Percentiles rank a stretch among this genome's conserved stretches.
phyloP scores from a whole-genome alignment of 2,329 filamentous ascomycete genomes.

The Alternaria hordeiaustralica region DNA sequence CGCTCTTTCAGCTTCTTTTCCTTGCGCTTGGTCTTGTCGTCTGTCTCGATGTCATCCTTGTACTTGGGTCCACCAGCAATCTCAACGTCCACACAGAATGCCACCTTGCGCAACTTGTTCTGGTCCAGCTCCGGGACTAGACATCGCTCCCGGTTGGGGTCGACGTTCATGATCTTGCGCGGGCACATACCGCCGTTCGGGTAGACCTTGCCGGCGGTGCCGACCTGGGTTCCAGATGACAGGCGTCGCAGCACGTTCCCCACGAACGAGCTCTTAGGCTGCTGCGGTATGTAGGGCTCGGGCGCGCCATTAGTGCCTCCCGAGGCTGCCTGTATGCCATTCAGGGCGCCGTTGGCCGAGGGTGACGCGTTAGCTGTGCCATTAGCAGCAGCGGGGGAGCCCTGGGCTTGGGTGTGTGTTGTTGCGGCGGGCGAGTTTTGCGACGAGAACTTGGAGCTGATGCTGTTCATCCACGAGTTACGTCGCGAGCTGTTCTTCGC shows the following conservation, averaged over 20 bases:
- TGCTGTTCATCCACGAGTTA: conserved; percentile 90
- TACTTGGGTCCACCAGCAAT: conserved; percentile 89
- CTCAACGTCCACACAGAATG: conserved; percentile 97
- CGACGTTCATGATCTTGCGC: conserved; percentile 82
- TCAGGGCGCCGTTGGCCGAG: conserved; percentile 46
- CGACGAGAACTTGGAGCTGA: conserved; percentile 90
- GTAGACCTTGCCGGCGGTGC: conserved; percentile 59
- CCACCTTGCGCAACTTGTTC: conserved; percentile 82
- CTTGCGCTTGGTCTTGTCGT: conserved; percentile 58
- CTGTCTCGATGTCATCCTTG: conserved; percentile 62
- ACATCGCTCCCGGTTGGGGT: conserved; percentile 79
- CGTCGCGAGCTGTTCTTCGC: conserved; percentile 55
- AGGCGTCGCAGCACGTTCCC: conserved; percentile 81
- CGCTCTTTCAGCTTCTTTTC: conserved; percentile 68
- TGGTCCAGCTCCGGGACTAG: conserved; percentile 79
- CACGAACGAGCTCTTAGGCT: conserved; percentile 79
- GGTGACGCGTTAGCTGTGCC: conserved; percentile 61
- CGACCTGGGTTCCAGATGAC: conserved; percentile 64
- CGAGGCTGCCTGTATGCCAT: conserved; percentile 46
- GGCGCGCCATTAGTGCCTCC: conserved; percentile 39
- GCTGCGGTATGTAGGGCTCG: conserved; percentile 74
- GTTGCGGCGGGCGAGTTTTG: conserved; percentile 48
- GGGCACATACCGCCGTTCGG: conserved; percentile 76
- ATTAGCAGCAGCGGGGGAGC: conserved; percentile 49
- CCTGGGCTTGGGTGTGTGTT: conserved; percentile 42